Conservation (phyloP, 495 filamentous ascomycete species). For the Penicillium manginii region DNA sequence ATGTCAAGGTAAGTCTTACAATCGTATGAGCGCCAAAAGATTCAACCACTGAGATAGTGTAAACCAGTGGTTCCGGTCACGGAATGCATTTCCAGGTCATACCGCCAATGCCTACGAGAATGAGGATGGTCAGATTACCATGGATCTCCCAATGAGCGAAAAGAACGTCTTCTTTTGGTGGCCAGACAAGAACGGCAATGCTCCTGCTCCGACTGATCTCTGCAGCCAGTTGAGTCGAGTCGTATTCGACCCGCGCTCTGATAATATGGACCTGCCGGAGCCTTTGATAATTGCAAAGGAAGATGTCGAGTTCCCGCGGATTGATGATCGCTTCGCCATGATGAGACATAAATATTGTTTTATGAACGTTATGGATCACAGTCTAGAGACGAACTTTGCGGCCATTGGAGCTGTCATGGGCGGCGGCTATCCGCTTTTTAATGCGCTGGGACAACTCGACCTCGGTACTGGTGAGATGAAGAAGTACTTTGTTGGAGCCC, state of each 20-base stretch:
- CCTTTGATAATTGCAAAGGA: constrained; percentile 44
- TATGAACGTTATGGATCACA: constrained; percentile 51
- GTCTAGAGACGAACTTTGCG: constrained; percentile 47
- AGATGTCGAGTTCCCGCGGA: constrained; percentile 60
- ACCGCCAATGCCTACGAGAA: constrained; percentile 56
- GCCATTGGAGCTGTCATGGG: constrained; percentile 15
- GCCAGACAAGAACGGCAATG: constrained; percentile 44
- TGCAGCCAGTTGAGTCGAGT: constrained; percentile 31
- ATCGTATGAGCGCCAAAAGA: no score
- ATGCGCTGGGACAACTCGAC: constrained; percentile 50
- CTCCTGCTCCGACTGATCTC: constrained; percentile 25
- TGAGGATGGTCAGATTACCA: constrained; percentile 48
- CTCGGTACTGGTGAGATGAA: constrained; percentile 32
- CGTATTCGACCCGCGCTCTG: constrained; percentile 14
- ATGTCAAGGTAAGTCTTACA: constrained; percentile 43
- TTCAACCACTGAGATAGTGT: no score
- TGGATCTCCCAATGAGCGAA: constrained; percentile 59
- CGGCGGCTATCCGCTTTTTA: constrained; percentile 41
- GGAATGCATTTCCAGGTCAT: constrained; percentile 50
- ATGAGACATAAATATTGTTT: constrained; percentile 59
- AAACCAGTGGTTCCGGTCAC: constrained; percentile 21
- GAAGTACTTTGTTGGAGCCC: constrained; percentile 49
- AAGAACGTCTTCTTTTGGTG: constrained; percentile 63
- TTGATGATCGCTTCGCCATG: constrained; percentile 59
- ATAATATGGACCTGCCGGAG: constrained; percentile 27